Evolutionary conservation across 805 yeast species (phyloP), one percentile per base, ranked within the genome.

Genomic region (Wilhelminamyces savonicus): DNA sequence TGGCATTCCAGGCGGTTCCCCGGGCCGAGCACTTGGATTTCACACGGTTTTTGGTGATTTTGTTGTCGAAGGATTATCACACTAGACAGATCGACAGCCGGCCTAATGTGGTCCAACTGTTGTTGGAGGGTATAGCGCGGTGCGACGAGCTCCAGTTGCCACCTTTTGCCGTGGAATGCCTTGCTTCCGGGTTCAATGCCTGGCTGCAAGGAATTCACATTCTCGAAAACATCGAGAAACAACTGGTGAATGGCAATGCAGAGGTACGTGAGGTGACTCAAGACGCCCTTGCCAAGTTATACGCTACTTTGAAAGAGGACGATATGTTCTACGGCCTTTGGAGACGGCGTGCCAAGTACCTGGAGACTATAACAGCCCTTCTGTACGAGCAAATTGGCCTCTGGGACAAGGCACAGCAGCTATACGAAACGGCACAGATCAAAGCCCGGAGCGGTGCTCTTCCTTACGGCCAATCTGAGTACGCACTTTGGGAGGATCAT

Each of bases 251-350:
- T 24, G 88, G 82, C 18, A 84, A 80, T 44, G 68, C 76, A 8
- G 79, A 79, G 35, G 84, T 90, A 11, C 71, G 79, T 16, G 96
- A 88, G 34, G 79, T 87, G 3, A 86, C 84, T 34, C 79, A 82
- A 37, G 97, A 92, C 58, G 95, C 98, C 0, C 58, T 92, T 25
- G 76, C 87, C 21, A 97, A 94, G 56, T 62, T 90, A 54, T 92
- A 90, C 46, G 79, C 95, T 4, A 76, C 82, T 7, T 59, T 92
- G 30, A 94, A 86, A 44, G 98, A 92, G 46, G 94, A 85, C 31
- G 98, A 92, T 47, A 83, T 90, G 88, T 92, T 88, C 52, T 92
- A 92, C 52, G 99, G 99, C 3, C 68, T 87, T 41, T 92, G 99
- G 99, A 76, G 97, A 60, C 72, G 97, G 53, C 72, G 97, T 35